A percentile compares a stretch with the other conserved stretches of the same genome.
These are phyloP conservation scores for Coemansia sp. DNA, from an alignment of 192 early-diverging fungal species.

Conservation along the genomic window DNA sequence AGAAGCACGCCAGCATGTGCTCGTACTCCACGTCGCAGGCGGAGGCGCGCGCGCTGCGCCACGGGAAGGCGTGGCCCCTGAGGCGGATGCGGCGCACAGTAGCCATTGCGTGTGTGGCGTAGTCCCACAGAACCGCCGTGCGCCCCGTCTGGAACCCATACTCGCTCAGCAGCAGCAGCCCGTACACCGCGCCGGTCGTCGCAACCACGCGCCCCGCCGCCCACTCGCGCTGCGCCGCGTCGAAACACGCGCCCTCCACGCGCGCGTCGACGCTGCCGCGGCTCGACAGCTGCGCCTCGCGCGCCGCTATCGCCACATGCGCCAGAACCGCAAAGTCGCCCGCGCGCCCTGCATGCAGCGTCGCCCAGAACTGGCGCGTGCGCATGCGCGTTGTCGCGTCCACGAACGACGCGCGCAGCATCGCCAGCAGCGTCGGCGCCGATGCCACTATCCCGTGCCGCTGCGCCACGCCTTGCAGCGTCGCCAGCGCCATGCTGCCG, in stretches of 20 bases:
- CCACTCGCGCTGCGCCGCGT: constrained; percentile 37
- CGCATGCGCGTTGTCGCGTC: constrained; percentile 28
- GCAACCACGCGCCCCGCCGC: constrained; percentile 15
- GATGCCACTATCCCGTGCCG: constrained; percentile 15
- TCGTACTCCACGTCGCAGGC: constrained; percentile 44
- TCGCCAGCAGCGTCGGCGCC: constrained; percentile 11
- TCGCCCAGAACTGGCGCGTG: constrained; percentile 41
- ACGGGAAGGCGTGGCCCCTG: constrained; percentile 25
- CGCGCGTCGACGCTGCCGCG: not conserved
- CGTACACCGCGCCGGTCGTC: constrained; percentile 18
- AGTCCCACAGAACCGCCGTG: constrained; percentile 24
- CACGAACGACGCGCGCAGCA: constrained; percentile 30
- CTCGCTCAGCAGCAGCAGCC: constrained; percentile 42
- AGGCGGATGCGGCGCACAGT: constrained; percentile 17
- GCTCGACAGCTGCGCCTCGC: constrained; percentile 22
- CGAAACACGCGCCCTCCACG: constrained; percentile 22
- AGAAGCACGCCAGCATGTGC: constrained; percentile 37
- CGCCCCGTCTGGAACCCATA: constrained; percentile 43
- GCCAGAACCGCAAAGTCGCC: constrained; percentile 51
- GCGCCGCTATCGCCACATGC: constrained; percentile 29
- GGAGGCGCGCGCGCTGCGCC: constrained; percentile 17
- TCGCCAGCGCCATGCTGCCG: not conserved
- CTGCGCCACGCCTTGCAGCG: not conserved
- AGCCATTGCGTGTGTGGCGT: constrained; percentile 18
- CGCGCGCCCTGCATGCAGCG: constrained; percentile 22